Conservation (phyloP, 1,139 yeast genomes). For the Geotrichum bryndzae region DNA sequence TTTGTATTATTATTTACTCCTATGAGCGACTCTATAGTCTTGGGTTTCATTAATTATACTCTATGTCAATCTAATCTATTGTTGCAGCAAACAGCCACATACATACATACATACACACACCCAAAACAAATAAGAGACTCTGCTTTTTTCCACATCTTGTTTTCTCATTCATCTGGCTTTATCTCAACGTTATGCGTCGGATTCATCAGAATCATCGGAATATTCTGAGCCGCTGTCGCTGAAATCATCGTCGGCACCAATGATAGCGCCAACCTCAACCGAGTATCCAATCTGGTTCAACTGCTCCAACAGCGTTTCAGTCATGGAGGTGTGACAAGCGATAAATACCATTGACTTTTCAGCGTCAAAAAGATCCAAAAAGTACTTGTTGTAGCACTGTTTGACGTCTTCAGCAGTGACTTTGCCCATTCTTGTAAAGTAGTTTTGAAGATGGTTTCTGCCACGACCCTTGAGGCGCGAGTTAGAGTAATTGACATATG, state of each 20-base stretch:
- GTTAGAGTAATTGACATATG: constrained; percentile 59
- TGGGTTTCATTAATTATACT: too few relatives aligned
- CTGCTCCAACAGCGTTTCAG: constrained; percentile 43
- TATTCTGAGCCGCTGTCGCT: constrained; percentile 5
- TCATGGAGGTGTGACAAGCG: constrained; percentile 66
- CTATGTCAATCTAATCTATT: not conserved
- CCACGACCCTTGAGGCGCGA: constrained; percentile 65
- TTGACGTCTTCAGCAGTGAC: constrained; percentile 56
- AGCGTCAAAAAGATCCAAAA: constrained; percentile 48
- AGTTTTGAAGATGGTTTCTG: constrained; percentile 48
- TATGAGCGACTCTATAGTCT: too few relatives aligned
- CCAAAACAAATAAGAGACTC: not conserved
- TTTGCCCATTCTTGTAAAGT: constrained; percentile 28
- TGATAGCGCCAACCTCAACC: constrained; percentile 38
- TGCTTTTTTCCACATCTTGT: too few relatives aligned
- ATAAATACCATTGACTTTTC: constrained; percentile 55
- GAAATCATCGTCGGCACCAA: constrained; percentile 6
- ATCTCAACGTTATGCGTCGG: constrained; percentile 9
- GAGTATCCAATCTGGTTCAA: constrained; percentile 54
- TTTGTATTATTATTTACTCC: too few relatives aligned
- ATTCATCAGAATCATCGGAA: not conserved
- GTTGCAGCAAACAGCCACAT: not conserved
- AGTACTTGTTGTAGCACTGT: constrained; percentile 49
- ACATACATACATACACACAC: not conserved
- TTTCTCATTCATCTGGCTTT: not conserved